These are phyloP conservation scores for Cymbopogon citratus DNA, from an alignment of 176 grass and related monocot genomes.

Conservation along the genomic window DNA sequence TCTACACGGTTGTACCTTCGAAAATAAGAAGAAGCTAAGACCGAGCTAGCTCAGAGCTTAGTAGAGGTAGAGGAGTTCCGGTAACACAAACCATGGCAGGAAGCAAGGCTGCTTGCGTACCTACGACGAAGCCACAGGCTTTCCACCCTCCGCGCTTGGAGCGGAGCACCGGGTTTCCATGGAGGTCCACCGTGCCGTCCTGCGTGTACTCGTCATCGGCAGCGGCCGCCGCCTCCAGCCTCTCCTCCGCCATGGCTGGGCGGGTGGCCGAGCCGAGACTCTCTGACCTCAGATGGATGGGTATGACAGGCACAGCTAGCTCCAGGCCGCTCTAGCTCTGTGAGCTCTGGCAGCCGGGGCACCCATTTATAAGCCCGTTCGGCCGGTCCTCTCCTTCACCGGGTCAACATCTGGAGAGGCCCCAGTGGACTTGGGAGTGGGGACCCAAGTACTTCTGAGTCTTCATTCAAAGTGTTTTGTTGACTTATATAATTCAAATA, in stretches of 20 bases:
- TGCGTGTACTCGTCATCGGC: conserved; percentile 62
- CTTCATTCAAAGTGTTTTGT: neutral
- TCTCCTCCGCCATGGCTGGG: conserved; percentile 47
- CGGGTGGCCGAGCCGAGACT: too few relatives aligned
- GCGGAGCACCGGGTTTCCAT: conserved; percentile 72
- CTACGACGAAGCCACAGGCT: conserved; percentile 82
- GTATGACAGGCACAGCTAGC: neutral
- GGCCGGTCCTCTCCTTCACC: neutral
- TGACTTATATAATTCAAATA: too few relatives aligned
- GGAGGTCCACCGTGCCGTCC: conserved; percentile 86
- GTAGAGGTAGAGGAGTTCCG: too few relatives aligned
- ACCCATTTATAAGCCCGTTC: conserved; percentile 14
- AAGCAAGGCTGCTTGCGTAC: conserved; percentile 24
- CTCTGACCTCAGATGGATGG: neutral
- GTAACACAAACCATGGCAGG: neutral
- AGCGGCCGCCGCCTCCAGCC: conserved; percentile 5
- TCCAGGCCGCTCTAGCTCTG: neutral
- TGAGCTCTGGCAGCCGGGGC: neutral
- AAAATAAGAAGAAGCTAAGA: too few relatives aligned
- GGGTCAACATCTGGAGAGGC: neutral
- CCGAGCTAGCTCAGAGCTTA: too few relatives aligned
- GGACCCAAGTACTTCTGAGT: neutral
- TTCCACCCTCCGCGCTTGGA: conserved; percentile 78
- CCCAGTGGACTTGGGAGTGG: neutral
- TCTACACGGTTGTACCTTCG: too few relatives aligned